These are phyloP conservation scores for Colletotrichum trifolii DNA, from an alignment of 2,329 filamentous ascomycete species.

Conservation along the genomic window DNA sequence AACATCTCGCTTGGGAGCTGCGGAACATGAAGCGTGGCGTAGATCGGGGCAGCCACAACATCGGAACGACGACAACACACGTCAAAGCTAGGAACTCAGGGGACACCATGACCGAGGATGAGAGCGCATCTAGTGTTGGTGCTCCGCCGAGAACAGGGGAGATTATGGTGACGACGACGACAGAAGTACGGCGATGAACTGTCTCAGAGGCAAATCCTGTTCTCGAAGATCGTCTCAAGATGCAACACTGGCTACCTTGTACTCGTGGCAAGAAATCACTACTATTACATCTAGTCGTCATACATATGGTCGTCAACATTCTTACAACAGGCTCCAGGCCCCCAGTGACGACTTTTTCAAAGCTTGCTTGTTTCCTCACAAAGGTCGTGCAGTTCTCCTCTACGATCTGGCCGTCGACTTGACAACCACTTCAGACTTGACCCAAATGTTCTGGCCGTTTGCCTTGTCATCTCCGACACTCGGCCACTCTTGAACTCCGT, in stretches of 20 bases:
- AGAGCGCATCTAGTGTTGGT: no score
- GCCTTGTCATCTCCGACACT: slow-evolving; percentile 4
- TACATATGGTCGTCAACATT: no score
- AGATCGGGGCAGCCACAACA: background rate
- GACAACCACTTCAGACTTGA: slow-evolving; percentile 26
- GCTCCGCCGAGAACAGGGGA: background rate
- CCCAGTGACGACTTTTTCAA: no score
- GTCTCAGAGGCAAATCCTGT: no score
- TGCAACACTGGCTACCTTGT: no score
- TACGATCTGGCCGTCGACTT: slow-evolving; percentile 21
- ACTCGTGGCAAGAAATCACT: no score
- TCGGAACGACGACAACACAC: background rate
- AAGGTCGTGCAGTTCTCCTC: background rate
- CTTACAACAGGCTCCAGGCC: no score
- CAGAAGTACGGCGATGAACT: background rate
- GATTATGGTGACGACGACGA: background rate
- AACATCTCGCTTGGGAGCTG: slow-evolving; percentile 38
- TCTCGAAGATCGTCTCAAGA: no score
- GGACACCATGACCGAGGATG: background rate
- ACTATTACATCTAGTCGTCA: no score
- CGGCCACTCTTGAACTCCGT: slow-evolving; percentile 3
- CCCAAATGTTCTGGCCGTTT: slow-evolving; percentile 21
- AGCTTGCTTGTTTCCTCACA: no score
- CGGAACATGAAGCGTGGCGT: background rate
- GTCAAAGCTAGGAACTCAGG: background rate